Conservation (phyloP, 2,329 filamentous ascomycete genomes). For the Arthrinium puccinioides region DNA sequence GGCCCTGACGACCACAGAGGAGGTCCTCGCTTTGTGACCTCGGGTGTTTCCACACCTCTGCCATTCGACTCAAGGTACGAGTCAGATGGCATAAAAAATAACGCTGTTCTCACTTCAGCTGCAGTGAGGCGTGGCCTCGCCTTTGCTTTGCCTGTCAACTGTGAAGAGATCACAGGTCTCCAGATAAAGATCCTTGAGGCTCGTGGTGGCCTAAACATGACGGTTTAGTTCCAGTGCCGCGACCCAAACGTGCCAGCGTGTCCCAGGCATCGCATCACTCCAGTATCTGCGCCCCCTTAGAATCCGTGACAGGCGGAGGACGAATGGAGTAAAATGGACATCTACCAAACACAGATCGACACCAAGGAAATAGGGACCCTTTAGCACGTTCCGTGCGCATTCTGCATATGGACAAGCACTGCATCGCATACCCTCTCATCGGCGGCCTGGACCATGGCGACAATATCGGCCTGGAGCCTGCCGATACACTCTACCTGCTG, state of each 20-base stretch:
- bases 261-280: conserved; percentile 55
- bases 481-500: conserved; percentile 53
- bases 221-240: conserved; percentile 59
- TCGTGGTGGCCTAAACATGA: conserved; percentile 60
- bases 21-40: too few relatives aligned
- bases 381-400: too few relatives aligned
- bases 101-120: too few relatives aligned
- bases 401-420: conserved; percentile 1
- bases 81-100: too few relatives aligned
- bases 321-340: conserved; percentile 69
- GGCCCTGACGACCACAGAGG: too few relatives aligned
- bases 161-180: conserved; percentile 50
- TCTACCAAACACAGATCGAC: conserved; percentile 56
- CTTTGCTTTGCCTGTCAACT: neutral
- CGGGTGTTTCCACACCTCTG: too few relatives aligned
- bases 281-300: conserved; percentile 59
- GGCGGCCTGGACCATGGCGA: conserved; percentile 38
- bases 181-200: conserved; percentile 43
- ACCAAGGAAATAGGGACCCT: conserved; percentile 63
- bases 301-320: conserved; percentile 60
- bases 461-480: conserved; percentile 59
- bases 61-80: too few relatives aligned
- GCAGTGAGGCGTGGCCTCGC: too few relatives aligned
- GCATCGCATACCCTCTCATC: conserved; percentile 30
- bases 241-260: conserved; percentile 63